Percentiles rank a stretch among this genome's conserved stretches.
phyloP scores from a whole-genome alignment of 2,329 filamentous ascomycete genomes.

The Ambrosiella cleistominuta region DNA sequence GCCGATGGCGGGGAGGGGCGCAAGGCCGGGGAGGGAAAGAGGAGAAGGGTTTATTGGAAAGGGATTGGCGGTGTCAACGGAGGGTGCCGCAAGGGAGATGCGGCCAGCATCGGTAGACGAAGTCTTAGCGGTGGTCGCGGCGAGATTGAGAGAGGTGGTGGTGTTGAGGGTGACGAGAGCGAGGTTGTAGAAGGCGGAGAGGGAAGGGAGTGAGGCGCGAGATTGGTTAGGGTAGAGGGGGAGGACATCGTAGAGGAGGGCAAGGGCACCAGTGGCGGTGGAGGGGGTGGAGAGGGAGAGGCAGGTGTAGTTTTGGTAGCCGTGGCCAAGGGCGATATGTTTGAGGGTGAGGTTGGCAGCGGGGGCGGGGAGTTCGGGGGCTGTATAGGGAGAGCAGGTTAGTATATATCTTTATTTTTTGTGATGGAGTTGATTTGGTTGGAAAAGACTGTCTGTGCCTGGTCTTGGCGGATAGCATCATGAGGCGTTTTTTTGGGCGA shows the following conservation, averaged over 20 bases:
- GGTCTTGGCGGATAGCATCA: too few relatives aligned
- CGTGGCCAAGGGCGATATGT: conserved; percentile 43
- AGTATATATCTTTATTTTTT: not conserved
- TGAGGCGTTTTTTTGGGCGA: too few relatives aligned
- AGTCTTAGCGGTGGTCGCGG: not conserved
- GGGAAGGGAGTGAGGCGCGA: conserved; percentile 20
- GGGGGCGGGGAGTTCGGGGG: conserved; percentile 26
- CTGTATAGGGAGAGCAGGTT: conserved; percentile 6
- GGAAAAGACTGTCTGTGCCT: too few relatives aligned
- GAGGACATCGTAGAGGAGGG: conserved; percentile 41
- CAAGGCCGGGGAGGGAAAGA: conserved; percentile 22
- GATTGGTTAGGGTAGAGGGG: conserved; percentile 30
- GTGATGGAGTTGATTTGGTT: not conserved
- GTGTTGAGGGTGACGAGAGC: conserved; percentile 23
- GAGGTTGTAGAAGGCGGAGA: conserved; percentile 20
- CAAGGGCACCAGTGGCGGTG: conserved; percentile 28
- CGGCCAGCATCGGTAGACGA: conserved; percentile 15
- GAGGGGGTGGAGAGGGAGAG: not conserved
- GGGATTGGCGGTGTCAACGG: conserved; percentile 24
- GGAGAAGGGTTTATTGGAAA: conserved; percentile 27
- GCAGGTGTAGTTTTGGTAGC: conserved; percentile 44
- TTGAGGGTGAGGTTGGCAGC: conserved; percentile 26
- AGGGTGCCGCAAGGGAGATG: conserved; percentile 19
- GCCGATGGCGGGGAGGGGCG: conserved; percentile 31
- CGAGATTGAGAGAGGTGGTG: conserved; percentile 31